These are phyloP conservation scores for Corylus americana DNA, from an alignment of 306 rosid genomes.

Conservation along the genomic window DNA sequence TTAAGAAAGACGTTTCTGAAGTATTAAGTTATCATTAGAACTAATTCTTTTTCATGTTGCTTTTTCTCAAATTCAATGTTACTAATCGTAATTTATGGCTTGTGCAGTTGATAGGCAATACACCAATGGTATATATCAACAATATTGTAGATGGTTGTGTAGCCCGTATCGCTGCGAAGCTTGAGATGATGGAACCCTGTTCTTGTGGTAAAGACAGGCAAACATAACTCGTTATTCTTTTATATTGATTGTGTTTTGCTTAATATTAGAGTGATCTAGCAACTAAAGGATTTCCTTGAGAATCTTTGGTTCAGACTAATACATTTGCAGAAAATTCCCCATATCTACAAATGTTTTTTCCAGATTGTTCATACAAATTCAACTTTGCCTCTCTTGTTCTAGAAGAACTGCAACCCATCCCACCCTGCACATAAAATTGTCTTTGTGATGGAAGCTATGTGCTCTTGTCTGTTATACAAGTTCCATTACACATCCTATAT, in stretches of 20 bases:
- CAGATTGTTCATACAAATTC: not conserved
- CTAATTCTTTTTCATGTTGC: not conserved
- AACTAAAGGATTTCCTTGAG: slow-evolving; percentile 7
- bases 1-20: slow-evolving; percentile 78
- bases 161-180: slow-evolving; percentile 75
- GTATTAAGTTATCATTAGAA: slow-evolving; percentile 35
- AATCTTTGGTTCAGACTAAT: not conserved
- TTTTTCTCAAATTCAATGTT: slow-evolving; percentile 29
- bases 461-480: not conserved
- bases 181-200: slow-evolving; percentile 78
- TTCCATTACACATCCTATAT: not conserved
- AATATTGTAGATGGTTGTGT: slow-evolving; percentile 68
- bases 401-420: not conserved
- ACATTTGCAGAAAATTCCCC: too few relatives aligned
- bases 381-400: not conserved
- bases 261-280: slow-evolving; percentile 9
- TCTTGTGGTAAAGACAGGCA: slow-evolving; percentile 80
- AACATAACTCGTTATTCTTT: not conserved
- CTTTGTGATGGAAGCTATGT: not conserved
- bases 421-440: not conserved
- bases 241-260: not conserved
- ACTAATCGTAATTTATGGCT: slow-evolving; percentile 53
- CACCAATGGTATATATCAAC: slow-evolving; percentile 77
- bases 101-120: slow-evolving; percentile 67
- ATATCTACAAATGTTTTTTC: not conserved